These are phyloP conservation scores for Vitis labrusca DNA, from an alignment of 164 flowering plant genomes.

Conservation along the genomic window DNA sequence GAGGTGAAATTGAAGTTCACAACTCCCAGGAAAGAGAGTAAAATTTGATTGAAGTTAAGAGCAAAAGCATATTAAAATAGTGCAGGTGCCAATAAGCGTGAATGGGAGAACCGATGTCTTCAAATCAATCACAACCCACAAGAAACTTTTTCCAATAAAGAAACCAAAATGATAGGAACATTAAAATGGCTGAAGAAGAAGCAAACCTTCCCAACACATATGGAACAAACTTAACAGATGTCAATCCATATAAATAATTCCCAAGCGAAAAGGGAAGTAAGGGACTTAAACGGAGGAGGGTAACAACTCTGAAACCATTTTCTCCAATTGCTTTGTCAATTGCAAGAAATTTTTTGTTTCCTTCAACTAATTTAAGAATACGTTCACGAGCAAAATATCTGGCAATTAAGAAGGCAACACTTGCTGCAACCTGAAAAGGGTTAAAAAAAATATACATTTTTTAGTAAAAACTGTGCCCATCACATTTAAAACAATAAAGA, in stretches of 20 bases:
- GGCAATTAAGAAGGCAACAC: conserved; percentile 93
- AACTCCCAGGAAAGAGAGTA: too few relatives aligned
- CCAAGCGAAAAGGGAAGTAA: conserved; percentile 97
- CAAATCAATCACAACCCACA: not conserved
- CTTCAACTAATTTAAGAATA: conserved; percentile 88
- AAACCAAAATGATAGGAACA: not conserved
- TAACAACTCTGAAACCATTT: conserved; percentile 93
- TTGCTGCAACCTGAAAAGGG: conserved; percentile 81
- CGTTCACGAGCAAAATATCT: conserved; percentile 99
- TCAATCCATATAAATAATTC: conserved; percentile 92
- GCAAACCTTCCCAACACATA: conserved; percentile 91
- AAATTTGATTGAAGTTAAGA: too few relatives aligned
- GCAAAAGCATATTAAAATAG: not conserved
- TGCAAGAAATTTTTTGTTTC: conserved; percentile 95
- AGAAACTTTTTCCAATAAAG: not conserved
- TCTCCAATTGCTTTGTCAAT: conserved; percentile 99
- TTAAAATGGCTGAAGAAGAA: conserved; percentile 2
- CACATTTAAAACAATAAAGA: not conserved
- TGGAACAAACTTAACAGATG: conserved; percentile 92
- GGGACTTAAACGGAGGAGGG: conserved; percentile 95
- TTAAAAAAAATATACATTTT: conserved; percentile 2
- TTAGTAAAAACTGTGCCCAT: too few relatives aligned
- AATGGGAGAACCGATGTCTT: not conserved
- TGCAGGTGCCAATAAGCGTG: too few relatives aligned
- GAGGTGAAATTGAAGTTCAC: too few relatives aligned